Evolutionary conservation across 495 filamentous ascomycete genomes (phyloP), one percentile per base, ranked within the genome.

Genomic region (Pseudevernia furfuracea): DNA sequence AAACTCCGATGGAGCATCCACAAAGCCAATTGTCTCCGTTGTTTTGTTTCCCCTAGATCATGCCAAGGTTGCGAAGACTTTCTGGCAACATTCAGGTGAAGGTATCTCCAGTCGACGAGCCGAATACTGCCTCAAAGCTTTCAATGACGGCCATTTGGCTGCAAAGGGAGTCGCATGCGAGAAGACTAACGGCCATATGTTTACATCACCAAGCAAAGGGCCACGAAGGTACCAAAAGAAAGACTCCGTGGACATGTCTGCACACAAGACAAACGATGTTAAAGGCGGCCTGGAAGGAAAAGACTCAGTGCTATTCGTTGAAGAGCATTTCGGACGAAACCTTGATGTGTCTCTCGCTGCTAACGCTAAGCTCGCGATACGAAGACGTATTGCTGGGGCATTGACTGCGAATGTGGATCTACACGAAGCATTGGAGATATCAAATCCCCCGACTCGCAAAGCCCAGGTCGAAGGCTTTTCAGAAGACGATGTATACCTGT

Each of bases 71-170:
- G 89, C 92, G 10, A 98, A 97, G 71, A 81, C 87, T 67, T 96
- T 92, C 70, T 98, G 94, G 94, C 94, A 97, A 68, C 94, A 98
- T 73, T 85, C 90, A 10, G 94, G 94, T n/a, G 91, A 96, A 67
- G 94, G 94, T 9, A 80, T 97, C 32, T 96, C 92, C 3, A 96
- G 91, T 74, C 88, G 94, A 49, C 84, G 92, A 23, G 92, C 90
- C 19, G 94, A 96, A 71, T 96, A 92, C 72, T 96, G 90, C 72
- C 84, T 89, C 58, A 74, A 77, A 43, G 81, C 90, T 17, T 84
- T 96, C 68, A 80, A 84, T 28, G 86, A 92, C 63, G 86, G 87
- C 1, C 76, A 85, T 34, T 77, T 97, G 34, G 69, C 49, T 59
- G 60, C 63, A 23, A 73, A 64, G 23, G 61, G 64, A 2, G 65